Evolutionary conservation across 2,329 filamentous ascomycete species (phyloP), one percentile per base, ranked within the genome.

Genomic region (Myriangium duriaei): DNA sequence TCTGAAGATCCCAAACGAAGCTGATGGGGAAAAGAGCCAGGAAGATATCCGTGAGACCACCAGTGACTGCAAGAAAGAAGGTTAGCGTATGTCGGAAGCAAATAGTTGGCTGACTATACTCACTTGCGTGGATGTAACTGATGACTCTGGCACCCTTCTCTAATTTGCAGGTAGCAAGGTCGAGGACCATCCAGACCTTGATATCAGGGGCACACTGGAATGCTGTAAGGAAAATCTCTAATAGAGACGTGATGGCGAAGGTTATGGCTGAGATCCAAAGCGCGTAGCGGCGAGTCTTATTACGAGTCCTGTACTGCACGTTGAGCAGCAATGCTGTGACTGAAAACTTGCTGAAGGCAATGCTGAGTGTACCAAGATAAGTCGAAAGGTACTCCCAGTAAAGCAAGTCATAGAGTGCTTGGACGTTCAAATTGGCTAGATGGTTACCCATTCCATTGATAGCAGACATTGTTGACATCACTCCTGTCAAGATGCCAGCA

Each of bases 201-300:
- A 11, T 4, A 15, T 14, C 10, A 12, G 30, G 30, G 4, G 11
- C 4, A 15, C 30, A 32, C 13, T 32, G 30, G 13, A 32, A 32
- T 4, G 30, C 30, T n/a, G 30, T 32, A 12, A 32, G 17, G 30
- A 32, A 32, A 11, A 32, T 32, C 30, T 32, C 30, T 4, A 32
- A 15, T 11, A 32, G 12, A n/a, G 11, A 14, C 12, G 30, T 32
- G 11, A 32, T 10, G 11, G 11, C 30, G 17, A 32, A 32, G 11
- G 14, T 14, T 10, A 15, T 15, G 13, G 11, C 30, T 11, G 17
- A 14, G 4, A 4, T 14, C 30, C 30, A 32, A 10, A 32, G 13
- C 17, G 30, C 30, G 3, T 12, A 32, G 13, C 30, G 30, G 11
- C 30, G 30, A 12, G 13, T 32, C 11, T 12, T 14, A 4, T 5